Evolutionary conservation across 1,139 yeast species (phyloP).

Genomic region (Yamadazyma siamensis): DNA sequence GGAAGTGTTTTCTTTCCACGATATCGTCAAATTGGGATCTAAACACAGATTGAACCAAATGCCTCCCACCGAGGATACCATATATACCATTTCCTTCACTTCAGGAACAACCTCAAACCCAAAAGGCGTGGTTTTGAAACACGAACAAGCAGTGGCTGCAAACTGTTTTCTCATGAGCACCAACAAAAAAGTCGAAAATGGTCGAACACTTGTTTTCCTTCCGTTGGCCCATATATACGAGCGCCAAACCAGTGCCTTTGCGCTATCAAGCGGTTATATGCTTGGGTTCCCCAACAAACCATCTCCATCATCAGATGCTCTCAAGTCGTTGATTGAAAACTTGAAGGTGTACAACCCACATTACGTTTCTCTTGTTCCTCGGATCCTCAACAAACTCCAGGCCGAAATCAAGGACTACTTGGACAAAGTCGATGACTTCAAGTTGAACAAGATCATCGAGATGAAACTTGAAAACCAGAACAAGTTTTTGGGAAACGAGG

Average conservation of each 20-base stretch:
- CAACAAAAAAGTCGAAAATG: constrained; percentile 15
- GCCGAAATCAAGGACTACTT: constrained; percentile 39
- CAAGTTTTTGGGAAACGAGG: constrained; percentile 23
- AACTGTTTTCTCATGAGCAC: constrained; percentile 20
- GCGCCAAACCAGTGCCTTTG: constrained; percentile 30
- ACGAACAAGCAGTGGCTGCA: constrained; percentile 47
- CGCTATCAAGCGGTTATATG: constrained; percentile 31
- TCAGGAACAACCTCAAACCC: constrained; percentile 65
- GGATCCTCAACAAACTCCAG: constrained; percentile 29
- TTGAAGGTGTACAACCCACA: constrained; percentile 28
- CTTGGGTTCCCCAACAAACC: constrained; percentile 39
- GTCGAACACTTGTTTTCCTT: constrained; percentile 23
- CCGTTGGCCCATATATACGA: constrained; percentile 40
- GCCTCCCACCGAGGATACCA: constrained; percentile 49
- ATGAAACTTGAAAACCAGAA: constrained; percentile 25
- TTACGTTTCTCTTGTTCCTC: constrained; percentile 33
- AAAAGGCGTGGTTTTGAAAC: constrained; percentile 62
- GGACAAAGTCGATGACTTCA: constrained; percentile 15
- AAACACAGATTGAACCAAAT: constrained; percentile 37
- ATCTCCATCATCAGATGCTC: constrained; percentile 12
- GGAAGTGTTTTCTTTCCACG: constrained; percentile 39
- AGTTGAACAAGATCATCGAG: constrained; percentile 17
- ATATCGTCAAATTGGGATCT: constrained; percentile 50
- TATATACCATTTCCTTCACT: constrained; percentile 69
- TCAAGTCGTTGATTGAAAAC: constrained; percentile 23